phyloP scores from a whole-genome alignment of 129 eudicot species.

The Arctium lappa region DNA sequence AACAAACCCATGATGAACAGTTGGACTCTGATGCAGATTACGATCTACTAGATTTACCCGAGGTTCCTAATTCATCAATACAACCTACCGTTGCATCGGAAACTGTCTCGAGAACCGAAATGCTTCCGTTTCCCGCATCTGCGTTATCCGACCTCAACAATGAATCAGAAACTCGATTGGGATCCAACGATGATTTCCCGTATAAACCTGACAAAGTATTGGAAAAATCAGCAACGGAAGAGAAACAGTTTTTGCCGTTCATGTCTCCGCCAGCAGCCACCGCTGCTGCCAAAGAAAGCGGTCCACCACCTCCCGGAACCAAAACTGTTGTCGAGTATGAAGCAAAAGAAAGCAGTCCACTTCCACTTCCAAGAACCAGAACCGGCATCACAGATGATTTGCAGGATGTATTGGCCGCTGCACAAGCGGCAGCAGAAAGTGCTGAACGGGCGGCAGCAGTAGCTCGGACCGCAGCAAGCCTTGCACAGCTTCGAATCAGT shows the following conservation, averaged over 20 bases:
- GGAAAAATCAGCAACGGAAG: constrained; percentile 21
- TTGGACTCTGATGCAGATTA: constrained; percentile 56
- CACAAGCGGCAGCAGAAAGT: constrained; percentile 77
- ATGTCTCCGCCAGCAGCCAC: constrained; percentile 32
- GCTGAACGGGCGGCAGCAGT: constrained; percentile 93
- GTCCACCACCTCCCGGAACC: constrained; percentile 45
- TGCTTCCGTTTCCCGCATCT: constrained; percentile 85
- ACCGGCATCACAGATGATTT: constrained; percentile 48
- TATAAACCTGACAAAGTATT: constrained; percentile 11
- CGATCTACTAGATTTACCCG: constrained; percentile 73
- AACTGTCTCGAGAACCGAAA: constrained; percentile 52
- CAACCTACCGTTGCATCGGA: constrained; percentile 32
- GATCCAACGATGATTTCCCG: constrained; percentile 1
- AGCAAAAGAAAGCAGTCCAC: constrained; percentile 25
- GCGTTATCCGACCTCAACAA: constrained; percentile 54
- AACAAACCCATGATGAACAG: constrained; percentile 27
- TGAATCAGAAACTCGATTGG: constrained; percentile 30
- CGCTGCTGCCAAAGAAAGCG: constrained; percentile 31
- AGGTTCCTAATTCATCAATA: constrained; percentile 67
- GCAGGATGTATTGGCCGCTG: constrained; percentile 74
- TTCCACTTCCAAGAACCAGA: constrained; percentile 26
- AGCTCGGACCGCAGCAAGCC: constrained; percentile 83
- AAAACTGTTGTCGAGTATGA: constrained; percentile 14
- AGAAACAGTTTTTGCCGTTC: constrained; percentile 76
- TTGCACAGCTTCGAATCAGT: constrained; percentile 64